Base-by-base conservation (phyloP, 2,329 filamentous ascomycete genomes). In the Cordyceps pruinosa region DNA sequence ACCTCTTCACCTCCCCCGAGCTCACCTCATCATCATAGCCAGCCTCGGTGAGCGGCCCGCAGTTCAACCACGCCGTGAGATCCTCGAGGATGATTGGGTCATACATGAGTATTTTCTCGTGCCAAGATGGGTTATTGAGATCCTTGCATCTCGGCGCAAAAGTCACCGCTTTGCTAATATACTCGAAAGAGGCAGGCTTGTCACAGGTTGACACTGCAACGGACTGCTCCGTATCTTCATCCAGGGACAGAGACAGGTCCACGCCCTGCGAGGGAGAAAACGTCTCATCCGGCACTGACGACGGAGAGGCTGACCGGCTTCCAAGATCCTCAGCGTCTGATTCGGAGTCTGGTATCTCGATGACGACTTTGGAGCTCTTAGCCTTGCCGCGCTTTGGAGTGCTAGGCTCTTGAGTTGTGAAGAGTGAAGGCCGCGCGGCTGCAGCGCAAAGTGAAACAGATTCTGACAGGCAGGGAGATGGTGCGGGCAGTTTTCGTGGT, bases 81-180 rank as follows among this genome's bases (percentile, higher is more conserved):
- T 97, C 91, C 71, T 97, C 93, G 0, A 97, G 72, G 1, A 94
- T 79, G 44, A 99, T 87, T 0, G 93, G 90, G 65, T 97, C 92
- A 68, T 95, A 97, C 68, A 97, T 83, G 6, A 97, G 76, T 47
- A 99, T 97, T 73, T 91, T 95, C 71, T 97, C 90, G 64, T 95
- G 80, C 89, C 92, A 97, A 2, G 83, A 90, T 15, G 83, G 84
- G 2, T 78, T 68, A 7, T 62, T 61, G 1, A 77, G 72, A 61
- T 85, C 75, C 4, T 64, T 74, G 0, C 80, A 76, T 13, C 75
- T 75, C 3, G 82, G 77, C 4, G 77, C 75, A 1, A 73, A 72
- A 9, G 66, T 79, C 10, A 87, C 73, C 1, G 83, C 83, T 39
- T 73, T 72, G 0, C 79, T 81, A 52, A 87, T 84, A 61, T 76